phyloP scores from a whole-genome alignment of 2,329 filamentous ascomycete genomes.

The Aspergillus fumigatiaffinis region DNA sequence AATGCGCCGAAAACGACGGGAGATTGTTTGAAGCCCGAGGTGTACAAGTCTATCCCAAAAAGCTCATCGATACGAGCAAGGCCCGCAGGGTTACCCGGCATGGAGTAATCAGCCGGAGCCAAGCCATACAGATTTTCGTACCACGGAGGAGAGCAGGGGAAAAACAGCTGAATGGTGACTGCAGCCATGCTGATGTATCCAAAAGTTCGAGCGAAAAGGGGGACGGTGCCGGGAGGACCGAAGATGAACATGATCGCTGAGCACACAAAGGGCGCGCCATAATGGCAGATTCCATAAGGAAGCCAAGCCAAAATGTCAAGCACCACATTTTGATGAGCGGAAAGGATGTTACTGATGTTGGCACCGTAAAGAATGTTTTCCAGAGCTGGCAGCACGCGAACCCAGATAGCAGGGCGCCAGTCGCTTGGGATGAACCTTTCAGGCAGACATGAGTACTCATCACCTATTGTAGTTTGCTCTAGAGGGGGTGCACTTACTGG shows the following conservation, averaged over 20 bases:
- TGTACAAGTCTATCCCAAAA: slow-evolving; percentile 90
- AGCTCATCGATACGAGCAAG: slow-evolving; percentile 83
- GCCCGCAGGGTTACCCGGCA: slow-evolving; percentile 83
- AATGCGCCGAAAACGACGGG: slow-evolving; percentile 94
- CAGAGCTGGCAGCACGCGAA: slow-evolving; percentile 85
- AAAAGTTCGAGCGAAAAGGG: slow-evolving; percentile 80
- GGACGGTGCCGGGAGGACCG: slow-evolving; percentile 76
- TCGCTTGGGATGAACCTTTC: slow-evolving; percentile 80
- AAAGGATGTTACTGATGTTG: slow-evolving; percentile 92
- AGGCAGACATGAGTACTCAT: slow-evolving; percentile 16
- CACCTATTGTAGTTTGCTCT: neutral
- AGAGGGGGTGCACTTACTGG: slow-evolving; percentile 61
- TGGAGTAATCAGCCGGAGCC: slow-evolving; percentile 86
- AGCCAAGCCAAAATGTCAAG: slow-evolving; percentile 90
- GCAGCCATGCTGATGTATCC: slow-evolving; percentile 90
- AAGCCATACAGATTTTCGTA: slow-evolving; percentile 92
- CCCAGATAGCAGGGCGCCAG: slow-evolving; percentile 90
- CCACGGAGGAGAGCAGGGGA: slow-evolving; percentile 94
- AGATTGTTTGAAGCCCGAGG: slow-evolving; percentile 82
- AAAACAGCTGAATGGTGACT: slow-evolving; percentile 81
- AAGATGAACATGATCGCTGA: slow-evolving; percentile 81
- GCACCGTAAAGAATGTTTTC: slow-evolving; percentile 96
- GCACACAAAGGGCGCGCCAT: slow-evolving; percentile 77
- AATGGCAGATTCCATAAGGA: slow-evolving; percentile 88
- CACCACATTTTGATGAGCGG: slow-evolving; percentile 76